Evolutionary conservation across 2,329 filamentous ascomycete genomes (phyloP).

Genomic region (Coccinonectria pachysandricola): DNA sequence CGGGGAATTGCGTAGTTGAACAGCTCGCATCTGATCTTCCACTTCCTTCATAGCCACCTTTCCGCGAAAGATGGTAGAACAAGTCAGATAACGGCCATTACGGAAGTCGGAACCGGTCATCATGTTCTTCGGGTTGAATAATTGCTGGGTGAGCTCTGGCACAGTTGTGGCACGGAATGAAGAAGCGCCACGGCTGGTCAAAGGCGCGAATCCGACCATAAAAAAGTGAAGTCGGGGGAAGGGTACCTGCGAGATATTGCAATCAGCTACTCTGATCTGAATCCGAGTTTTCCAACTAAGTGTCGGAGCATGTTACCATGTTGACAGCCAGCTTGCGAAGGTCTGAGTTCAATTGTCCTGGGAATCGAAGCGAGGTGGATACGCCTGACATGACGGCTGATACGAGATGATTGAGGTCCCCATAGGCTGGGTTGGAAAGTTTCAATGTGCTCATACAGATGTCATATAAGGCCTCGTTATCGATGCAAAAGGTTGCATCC

Average conservation of each 20-base stretch:
- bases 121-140: conserved; percentile 99
- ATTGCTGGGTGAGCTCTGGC: conserved; percentile 97
- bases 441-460: conserved; percentile 99
- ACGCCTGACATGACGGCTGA: conserved; percentile 99
- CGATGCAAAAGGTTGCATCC: conserved; percentile 99
- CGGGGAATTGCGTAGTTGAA: conserved; percentile 97
- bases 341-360: conserved; percentile 98
- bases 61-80: conserved; percentile 99
- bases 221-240: conserved; percentile 99
- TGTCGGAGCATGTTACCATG: too few species aligned
- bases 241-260: too few species aligned
- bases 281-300: too few species aligned
- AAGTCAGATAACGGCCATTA: conserved; percentile 98
- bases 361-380: conserved; percentile 97
- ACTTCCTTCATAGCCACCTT: conserved; percentile 99
- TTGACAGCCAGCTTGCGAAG: conserved; percentile 99
- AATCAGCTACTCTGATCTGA: too few species aligned
- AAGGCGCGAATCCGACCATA: conserved; percentile 99
- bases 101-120: conserved; percentile 99
- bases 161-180: conserved; percentile 97
- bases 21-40: conserved; percentile 99
- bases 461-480: conserved; percentile 99
- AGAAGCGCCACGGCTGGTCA: conserved; percentile 76
- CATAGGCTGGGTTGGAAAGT: conserved; percentile 96
- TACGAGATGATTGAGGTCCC: conserved; percentile 98